Percentiles rank a stretch among this genome's conserved stretches.
These are phyloP conservation scores for Turritis glabra DNA, from an alignment of 345 rosid genomes.

Conservation along the genomic window DNA sequence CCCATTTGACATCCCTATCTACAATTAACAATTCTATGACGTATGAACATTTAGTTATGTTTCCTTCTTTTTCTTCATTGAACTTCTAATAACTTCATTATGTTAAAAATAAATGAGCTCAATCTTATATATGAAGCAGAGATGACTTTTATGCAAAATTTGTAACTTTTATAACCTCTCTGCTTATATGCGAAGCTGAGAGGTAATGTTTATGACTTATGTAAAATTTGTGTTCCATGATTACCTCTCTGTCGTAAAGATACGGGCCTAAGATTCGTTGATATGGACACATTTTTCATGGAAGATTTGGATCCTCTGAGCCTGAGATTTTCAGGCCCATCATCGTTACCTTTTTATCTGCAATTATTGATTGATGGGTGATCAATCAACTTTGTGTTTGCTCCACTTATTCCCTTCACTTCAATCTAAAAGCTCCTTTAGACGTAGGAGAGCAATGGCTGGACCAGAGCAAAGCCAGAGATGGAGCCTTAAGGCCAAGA, in stretches of 20 bases:
- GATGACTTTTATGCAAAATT: no score
- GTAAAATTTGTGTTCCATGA: neutral
- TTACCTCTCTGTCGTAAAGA: neutral
- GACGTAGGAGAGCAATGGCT: constrained; percentile 25
- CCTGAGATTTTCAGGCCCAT: constrained; percentile 1
- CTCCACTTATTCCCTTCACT: constrained; percentile 4
- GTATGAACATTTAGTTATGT: no score
- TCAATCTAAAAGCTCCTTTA: neutral
- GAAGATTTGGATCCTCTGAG: neutral
- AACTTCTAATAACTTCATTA: no score
- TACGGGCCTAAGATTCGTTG: constrained; percentile 5
- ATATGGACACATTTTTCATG: neutral
- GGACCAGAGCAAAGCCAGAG: constrained; percentile 40
- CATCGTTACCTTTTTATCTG: neutral
- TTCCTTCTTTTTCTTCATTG: no score
- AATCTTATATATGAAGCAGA: no score
- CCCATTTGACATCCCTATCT: no score
- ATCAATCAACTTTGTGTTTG: neutral
- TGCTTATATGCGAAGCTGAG: no score
- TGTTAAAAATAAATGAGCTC: no score
- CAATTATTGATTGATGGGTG: constrained; percentile 1
- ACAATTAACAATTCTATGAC: no score
- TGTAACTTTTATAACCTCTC: no score
- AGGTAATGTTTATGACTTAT: no score
- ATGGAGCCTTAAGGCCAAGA: constrained; percentile 70